Evolutionary conservation across 2,329 filamentous ascomycete species (phyloP).

Genomic region (Ophiognomonia clavigignenti-juglandacearum): DNA sequence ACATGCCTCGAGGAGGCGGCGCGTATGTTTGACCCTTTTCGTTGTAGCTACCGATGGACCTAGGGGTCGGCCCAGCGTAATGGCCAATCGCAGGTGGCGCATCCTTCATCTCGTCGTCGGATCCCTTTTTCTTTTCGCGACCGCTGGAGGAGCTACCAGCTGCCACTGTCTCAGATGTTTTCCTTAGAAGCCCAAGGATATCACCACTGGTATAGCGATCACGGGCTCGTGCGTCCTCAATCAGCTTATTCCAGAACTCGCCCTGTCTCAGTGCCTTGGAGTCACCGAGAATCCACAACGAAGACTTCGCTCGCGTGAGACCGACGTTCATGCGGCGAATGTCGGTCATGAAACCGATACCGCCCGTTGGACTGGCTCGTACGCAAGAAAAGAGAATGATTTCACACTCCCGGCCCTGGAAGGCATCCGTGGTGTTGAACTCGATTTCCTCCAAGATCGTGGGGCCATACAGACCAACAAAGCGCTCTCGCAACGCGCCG

Average conservation of each 20-base stretch:
- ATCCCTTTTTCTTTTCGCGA: background rate
- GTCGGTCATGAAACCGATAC: slow-evolving; percentile 97
- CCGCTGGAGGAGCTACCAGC: slow-evolving; percentile 18
- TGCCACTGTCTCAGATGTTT: slow-evolving; percentile 32
- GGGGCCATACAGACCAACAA: slow-evolving; percentile 68
- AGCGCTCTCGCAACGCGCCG: slow-evolving; percentile 70
- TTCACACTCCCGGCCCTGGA: slow-evolving; percentile 94
- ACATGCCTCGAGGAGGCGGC: slow-evolving; percentile 9
- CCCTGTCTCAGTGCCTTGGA: slow-evolving; percentile 81
- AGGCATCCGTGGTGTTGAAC: slow-evolving; percentile 98
- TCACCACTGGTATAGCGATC: slow-evolving; percentile 71
- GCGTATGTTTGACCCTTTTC: slow-evolving; percentile 24
- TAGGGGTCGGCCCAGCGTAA: background rate
- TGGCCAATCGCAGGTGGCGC: slow-evolving; percentile 4
- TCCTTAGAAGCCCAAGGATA: slow-evolving; percentile 44
- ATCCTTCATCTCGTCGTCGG: slow-evolving; percentile 24
- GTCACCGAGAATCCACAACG: slow-evolving; percentile 93
- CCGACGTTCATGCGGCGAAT: slow-evolving; percentile 99
- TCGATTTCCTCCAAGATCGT: slow-evolving; percentile 75
- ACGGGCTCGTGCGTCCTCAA: slow-evolving; percentile 72
- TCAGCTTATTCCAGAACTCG: slow-evolving; percentile 83
- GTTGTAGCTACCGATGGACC: slow-evolving; percentile 20
- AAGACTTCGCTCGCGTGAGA: slow-evolving; percentile 92
- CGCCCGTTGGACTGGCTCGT: slow-evolving; percentile 83
- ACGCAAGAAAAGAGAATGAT: slow-evolving; percentile 99